These are phyloP conservation scores for Achaetomiella virescens DNA, from an alignment of 495 filamentous ascomycete genomes.

Conservation along the genomic window DNA sequence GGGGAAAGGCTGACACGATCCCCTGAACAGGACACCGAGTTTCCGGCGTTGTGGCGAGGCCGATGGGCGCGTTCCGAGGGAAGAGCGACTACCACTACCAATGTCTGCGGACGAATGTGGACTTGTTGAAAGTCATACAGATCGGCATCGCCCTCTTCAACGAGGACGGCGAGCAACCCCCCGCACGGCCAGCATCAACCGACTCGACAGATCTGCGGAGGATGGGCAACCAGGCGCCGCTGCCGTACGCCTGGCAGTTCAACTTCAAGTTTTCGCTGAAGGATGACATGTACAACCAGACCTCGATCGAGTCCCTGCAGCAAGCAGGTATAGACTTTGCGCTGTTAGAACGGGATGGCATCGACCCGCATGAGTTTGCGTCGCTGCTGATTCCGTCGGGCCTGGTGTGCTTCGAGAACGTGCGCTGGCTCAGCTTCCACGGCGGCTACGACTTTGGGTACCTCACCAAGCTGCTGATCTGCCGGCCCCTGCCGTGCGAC, in stretches of 20 bases:
- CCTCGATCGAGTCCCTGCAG: constrained; percentile 80
- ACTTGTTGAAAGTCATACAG: constrained; percentile 94
- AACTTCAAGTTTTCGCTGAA: constrained; percentile 95
- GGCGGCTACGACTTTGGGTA: constrained; percentile 99
- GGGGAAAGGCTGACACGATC: background rate
- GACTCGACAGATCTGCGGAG: constrained; percentile 49
- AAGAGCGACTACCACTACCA: constrained; percentile 99
- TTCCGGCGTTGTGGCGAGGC: constrained; percentile 89
- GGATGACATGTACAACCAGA: constrained; percentile 92
- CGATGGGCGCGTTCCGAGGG: constrained; percentile 85
- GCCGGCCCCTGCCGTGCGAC: constrained; percentile 72
- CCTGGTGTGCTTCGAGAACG: constrained; percentile 77
- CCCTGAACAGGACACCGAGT: constrained; percentile 78
- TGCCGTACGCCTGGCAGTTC: constrained; percentile 95
- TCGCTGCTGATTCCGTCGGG: constrained; percentile 85
- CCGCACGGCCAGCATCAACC: constrained; percentile 50
- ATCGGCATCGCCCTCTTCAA: constrained; percentile 90
- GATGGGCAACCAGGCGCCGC: constrained; percentile 48
- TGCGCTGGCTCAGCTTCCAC: constrained; percentile 95
- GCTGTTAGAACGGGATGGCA: constrained; percentile 78
- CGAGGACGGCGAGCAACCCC: constrained; percentile 76
- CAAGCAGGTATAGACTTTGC: constrained; percentile 84
- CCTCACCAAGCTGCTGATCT: constrained; percentile 83
- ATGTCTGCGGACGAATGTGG: constrained; percentile 93
- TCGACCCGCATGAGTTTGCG: constrained; percentile 83